These are phyloP conservation scores for Citrullus colocynthis DNA, from an alignment of 306 rosid species.

Conservation along the genomic window DNA sequence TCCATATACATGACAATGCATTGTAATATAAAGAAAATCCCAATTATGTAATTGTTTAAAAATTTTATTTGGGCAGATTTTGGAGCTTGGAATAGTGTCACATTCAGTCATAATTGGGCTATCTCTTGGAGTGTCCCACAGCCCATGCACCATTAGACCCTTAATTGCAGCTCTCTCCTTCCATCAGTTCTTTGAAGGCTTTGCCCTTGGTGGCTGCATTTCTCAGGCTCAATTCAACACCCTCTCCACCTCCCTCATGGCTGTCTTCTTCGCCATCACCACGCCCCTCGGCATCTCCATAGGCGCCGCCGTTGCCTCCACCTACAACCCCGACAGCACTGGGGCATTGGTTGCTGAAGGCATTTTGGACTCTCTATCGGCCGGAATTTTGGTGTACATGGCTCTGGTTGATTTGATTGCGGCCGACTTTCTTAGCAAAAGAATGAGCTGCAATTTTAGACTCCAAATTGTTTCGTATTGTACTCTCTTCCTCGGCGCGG, in stretches of 20 bases:
- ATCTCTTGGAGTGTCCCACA: constrained; percentile 79
- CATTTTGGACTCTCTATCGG: constrained; percentile 59
- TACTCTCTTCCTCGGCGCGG: constrained; percentile 91
- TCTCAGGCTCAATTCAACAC: constrained; percentile 76
- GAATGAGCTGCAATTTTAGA: constrained; percentile 94
- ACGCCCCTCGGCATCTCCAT: constrained; percentile 65
- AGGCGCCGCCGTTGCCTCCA: constrained; percentile 47
- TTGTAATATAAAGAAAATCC: not conserved
- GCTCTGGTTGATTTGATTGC: constrained; percentile 92
- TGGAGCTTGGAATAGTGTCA: constrained; percentile 94
- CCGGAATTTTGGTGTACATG: constrained; percentile 88
- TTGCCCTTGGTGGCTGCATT: constrained; percentile 95
- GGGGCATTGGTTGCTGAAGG: constrained; percentile 75
- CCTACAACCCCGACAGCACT: constrained; percentile 50
- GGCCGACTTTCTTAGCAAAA: constrained; percentile 84
- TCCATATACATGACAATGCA: too few relatives aligned
- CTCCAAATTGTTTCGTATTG: constrained; percentile 62
- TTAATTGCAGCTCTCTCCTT: constrained; percentile 77
- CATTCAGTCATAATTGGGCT: constrained; percentile 90
- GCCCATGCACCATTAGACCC: constrained; percentile 85
- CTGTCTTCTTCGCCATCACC: constrained; percentile 70
- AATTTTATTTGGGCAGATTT: constrained; percentile 29
- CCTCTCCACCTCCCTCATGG: constrained; percentile 57
- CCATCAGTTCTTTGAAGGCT: constrained; percentile 98
- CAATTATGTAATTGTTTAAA: not conserved